Conservation (phyloP, 306 rosid species). For the Sesbania bispinosa region DNA sequence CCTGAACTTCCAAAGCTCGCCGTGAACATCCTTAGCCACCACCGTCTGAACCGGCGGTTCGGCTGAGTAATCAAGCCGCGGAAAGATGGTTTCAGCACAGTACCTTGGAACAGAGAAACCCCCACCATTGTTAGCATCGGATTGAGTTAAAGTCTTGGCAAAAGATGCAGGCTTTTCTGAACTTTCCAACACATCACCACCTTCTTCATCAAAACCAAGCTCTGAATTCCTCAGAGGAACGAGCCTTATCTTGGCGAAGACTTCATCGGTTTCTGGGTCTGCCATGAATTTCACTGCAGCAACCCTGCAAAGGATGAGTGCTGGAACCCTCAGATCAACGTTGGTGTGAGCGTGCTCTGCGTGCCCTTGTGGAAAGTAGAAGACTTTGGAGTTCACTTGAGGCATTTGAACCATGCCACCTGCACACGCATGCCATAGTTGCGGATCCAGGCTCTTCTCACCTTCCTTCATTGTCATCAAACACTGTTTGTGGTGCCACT, state of each 20-base stretch:
- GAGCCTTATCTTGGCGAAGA: constrained; percentile 50
- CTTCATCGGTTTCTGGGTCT: constrained; percentile 83
- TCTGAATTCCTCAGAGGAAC: constrained; percentile 47
- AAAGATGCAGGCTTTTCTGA: constrained; percentile 81
- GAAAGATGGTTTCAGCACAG: constrained; percentile 97
- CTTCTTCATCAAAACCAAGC: constrained; percentile 36
- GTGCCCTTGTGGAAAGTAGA: constrained; percentile 95
- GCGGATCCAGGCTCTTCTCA: constrained; percentile 77
- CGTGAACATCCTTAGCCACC: constrained; percentile 84
- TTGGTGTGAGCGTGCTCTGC: constrained; percentile 83
- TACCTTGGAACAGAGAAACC: constrained; percentile 93
- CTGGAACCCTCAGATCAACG: constrained; percentile 59
- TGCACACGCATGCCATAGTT: constrained; percentile 96
- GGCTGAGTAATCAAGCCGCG: constrained; percentile 77
- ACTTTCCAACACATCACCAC: constrained; percentile 34
- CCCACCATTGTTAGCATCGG: constrained; percentile 97
- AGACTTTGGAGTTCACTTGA: constrained; percentile 62
- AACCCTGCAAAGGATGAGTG: constrained; percentile 63
- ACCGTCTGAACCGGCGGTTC: constrained; percentile 98
- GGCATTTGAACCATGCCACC: constrained; percentile 96
- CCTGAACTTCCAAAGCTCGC: constrained; percentile 88
- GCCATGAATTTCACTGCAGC: constrained; percentile 69
- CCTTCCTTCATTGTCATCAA: constrained; percentile 49
- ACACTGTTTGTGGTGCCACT: too few species aligned
- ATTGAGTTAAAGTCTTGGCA: constrained; percentile 88